Base-by-base conservation (phyloP, 805 yeast species). In the Jamesozyma lodderae region DNA sequence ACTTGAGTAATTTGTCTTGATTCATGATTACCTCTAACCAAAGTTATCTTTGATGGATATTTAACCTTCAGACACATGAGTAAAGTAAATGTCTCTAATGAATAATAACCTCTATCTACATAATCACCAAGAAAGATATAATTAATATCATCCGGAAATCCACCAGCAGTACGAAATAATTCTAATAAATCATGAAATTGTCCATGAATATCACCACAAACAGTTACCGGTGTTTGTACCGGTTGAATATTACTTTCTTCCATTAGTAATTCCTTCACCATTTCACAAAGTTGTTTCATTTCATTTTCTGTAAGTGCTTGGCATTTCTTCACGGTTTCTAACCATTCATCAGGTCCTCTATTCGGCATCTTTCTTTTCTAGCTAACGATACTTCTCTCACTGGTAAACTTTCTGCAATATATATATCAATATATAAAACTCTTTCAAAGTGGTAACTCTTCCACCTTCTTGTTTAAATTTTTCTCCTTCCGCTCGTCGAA, bases 1-100 rank as follows among this genome's bases (percentile, higher is more conserved):
- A 88, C 97, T 66, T 90, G 96, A n/a, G 98, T 90, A 57, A 92
- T 92, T 57, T 92, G 98, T 51, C 98, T 72, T 4, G 92, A 79
- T 63, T 90, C 98, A 64, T 90, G 98, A 62, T 90, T 90, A n/a
- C 98, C 98, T 52, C 98, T 72, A 11, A 90, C 96, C 38, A 90
- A 69, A 0, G 97, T 92, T 44, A 92, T 76, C 51, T 86, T 70
- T 41, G 75, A 72, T 31, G 97, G 94, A 52, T 78, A 84, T 44
- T 83, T 81, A 15, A 87, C 96, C 60, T 90, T 90, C 41, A 90
- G 69, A 46, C 90, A 87, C 96, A 90, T 87, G 50, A 90, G 68
- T 45, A 92, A 66, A 4, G 97, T 90, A 64, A 90, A 88, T 0
- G 97, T 90, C 55, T 90, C 98, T 44, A 90, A 67, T 35, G 92